Evolutionary conservation across 495 filamentous ascomycete species (phyloP).

Genomic region (Tuber brumale): DNA sequence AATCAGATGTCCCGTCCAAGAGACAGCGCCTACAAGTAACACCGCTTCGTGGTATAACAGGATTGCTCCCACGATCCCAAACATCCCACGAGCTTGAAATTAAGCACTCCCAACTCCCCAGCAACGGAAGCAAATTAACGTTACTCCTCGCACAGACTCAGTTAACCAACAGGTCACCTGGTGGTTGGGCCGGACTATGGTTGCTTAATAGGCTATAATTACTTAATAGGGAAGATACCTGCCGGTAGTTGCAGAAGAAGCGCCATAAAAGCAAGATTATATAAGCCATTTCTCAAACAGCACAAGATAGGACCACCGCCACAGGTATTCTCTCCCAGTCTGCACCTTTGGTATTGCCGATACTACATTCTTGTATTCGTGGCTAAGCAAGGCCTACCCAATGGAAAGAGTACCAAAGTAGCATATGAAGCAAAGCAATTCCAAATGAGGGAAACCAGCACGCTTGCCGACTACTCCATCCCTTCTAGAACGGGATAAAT

Average conservation of each 20-base stretch:
- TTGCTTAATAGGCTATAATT: neutral
- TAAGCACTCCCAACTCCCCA: neutral
- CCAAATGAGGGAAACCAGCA: neutral
- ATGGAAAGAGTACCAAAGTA: neutral
- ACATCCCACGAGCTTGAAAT: neutral
- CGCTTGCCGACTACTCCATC: neutral
- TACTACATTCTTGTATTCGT: neutral
- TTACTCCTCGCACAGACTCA: neutral
- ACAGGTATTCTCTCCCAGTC: neutral
- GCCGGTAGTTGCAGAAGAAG: neutral
- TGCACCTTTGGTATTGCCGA: neutral
- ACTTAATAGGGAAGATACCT: neutral
- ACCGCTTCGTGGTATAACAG: neutral
- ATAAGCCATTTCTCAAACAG: neutral
- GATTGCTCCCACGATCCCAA: neutral
- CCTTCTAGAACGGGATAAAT: neutral
- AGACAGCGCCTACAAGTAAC: neutral
- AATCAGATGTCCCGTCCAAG: neutral
- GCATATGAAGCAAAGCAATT: neutral
- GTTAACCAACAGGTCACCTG: neutral
- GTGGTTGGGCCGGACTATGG: neutral
- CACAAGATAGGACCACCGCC: neutral
- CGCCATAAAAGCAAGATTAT: neutral
- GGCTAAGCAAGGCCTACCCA: neutral
- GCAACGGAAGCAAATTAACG: neutral